phyloP scores from a whole-genome alignment of 2,329 filamentous ascomycete genomes.

The Metarhizium sp. region DNA sequence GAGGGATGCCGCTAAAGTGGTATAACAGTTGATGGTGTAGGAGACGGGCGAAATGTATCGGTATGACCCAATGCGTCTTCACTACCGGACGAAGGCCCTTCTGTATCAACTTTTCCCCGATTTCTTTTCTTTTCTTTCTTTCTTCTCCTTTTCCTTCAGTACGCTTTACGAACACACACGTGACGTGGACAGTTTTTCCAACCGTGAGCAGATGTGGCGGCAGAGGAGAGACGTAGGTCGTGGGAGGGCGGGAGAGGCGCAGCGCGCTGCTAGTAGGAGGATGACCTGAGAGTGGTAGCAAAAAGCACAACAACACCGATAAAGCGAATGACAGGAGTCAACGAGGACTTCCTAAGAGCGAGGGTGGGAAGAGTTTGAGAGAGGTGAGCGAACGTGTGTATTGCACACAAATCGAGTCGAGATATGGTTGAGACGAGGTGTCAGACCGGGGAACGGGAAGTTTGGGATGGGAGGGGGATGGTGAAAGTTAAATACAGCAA shows the following conservation, averaged over 20 bases:
- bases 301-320: slow-evolving; percentile 39
- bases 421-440: slow-evolving; percentile 4
- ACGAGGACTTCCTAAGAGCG: slow-evolving; percentile 59
- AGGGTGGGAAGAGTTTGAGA: slow-evolving; percentile 26
- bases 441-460: slow-evolving; percentile 2
- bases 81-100: background rate
- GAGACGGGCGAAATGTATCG: background rate
- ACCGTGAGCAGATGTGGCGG: background rate
- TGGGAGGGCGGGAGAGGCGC: background rate
- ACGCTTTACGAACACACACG: background rate
- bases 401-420: slow-evolving; percentile 4
- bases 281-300: slow-evolving; percentile 29
- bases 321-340: slow-evolving; percentile 69
- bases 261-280: slow-evolving; percentile 6
- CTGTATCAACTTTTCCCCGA: background rate
- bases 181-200: background rate
- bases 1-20: background rate
- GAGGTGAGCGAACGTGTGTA: slow-evolving; percentile 40
- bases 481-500: slow-evolving; percentile 10
- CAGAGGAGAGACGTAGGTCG: background rate
- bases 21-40: background rate
- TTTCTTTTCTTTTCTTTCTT: background rate
- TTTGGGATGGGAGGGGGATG: slow-evolving; percentile 4
- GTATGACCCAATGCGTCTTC: background rate
- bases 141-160: background rate